Evolutionary conservation across 2,329 filamentous ascomycete genomes (phyloP), one percentile per base, ranked within the genome.

Genomic region (Corynespora cassiicola): DNA sequence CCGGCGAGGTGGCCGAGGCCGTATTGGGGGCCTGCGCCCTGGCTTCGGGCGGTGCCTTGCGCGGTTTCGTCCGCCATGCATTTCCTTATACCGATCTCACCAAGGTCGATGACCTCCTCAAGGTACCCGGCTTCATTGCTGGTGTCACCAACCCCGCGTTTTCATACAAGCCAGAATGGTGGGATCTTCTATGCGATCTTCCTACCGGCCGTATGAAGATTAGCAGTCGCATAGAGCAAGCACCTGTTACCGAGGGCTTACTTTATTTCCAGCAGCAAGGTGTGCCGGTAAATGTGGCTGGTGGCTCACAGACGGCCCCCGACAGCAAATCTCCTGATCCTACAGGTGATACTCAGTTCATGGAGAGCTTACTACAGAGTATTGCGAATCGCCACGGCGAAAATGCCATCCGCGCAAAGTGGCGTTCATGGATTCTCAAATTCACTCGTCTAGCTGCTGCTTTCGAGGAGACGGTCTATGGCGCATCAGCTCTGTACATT

Each of bases 51-150:
- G 92, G 94, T 5, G 76, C 96, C n/a, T 75, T 99, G 22, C 81
- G 91, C 40, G 94, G 94, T 18, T 99, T 99, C 69, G 96, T 92
- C 7, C 82, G 94, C 12, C 90, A 97, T 70, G 94, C 94, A 1
- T 99, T 99, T 63, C 94, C 94, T 2, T 99, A 99, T 63, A 99
- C 94, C 1, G 94, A 99, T 72, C 78, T 99, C 27, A 96, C 90
- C 50, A 99, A 99, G 71, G 91, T 99, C 43, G 94, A 99, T 53
- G 94, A 97, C 64, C 79, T 99, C 8, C 79, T 99, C 31, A 92
- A 95, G 58, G 94, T 99, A 0, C 92, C 94, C 6, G 94, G 94
- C 2, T 99, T 99, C 69, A 96, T 99, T 56, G 94, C 94, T 3
- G 94, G 94, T 40, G 94, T 99, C 25, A 99, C 92, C 1, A 99